Percentiles rank a stretch among this genome's conserved stretches.
These are phyloP conservation scores for Fraxinus sp. DNA, from an alignment of 305 asterid genomes.

Conservation along the genomic window DNA sequence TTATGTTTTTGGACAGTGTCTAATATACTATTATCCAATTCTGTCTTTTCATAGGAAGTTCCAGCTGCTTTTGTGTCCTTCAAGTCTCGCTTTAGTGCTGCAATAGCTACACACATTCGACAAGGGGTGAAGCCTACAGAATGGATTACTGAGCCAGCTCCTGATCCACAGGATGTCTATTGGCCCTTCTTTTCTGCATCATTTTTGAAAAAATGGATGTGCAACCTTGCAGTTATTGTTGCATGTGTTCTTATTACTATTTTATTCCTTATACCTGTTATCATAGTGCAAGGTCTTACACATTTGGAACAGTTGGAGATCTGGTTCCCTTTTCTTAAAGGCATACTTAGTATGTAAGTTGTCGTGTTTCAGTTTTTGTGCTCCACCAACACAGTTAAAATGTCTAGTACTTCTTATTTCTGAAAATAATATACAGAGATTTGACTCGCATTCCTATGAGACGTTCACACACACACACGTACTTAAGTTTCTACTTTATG, in stretches of 20 bases:
- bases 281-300: conserved; percentile 91
- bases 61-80: conserved; percentile 95
- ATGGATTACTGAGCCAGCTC: conserved; percentile 90
- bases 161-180: conserved; percentile 84
- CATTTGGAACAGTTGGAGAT: conserved; percentile 82
- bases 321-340: conserved; percentile 75
- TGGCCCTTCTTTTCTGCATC: conserved; percentile 98
- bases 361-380: conserved; percentile 22
- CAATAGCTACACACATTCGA: conserved; percentile 60
- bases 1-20: conserved; percentile 8
- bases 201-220: conserved; percentile 71
- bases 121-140: conserved; percentile 85
- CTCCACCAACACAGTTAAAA: neutral
- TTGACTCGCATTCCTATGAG: too few species aligned
- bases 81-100: conserved; percentile 79
- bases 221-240: conserved; percentile 55
- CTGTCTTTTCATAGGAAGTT: conserved; percentile 55
- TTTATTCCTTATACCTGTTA: conserved; percentile 73
- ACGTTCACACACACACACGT: too few species aligned
- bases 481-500: too few species aligned
- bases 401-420: neutral
- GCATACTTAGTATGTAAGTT: conserved; percentile 66
- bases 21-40: conserved; percentile 20
- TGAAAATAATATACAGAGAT: neutral
- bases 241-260: conserved; percentile 57